phyloP scores from a whole-genome alignment of 805 yeast species.

The Pichia nanzhaoensis region DNA sequence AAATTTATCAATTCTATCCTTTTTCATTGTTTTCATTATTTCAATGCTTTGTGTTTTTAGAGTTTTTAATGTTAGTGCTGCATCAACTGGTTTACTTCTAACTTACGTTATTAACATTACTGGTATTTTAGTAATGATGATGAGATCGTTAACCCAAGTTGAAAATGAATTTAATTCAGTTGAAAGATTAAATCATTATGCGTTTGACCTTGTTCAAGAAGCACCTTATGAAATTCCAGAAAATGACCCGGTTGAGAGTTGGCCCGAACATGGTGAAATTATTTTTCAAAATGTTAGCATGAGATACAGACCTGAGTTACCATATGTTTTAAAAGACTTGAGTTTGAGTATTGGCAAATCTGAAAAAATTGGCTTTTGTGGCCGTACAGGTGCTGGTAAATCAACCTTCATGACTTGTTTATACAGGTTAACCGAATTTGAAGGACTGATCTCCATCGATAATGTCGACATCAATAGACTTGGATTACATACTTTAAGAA shows the following conservation, averaged over 20 bases:
- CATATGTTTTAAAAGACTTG: conserved; percentile 47
- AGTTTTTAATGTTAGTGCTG: conserved; percentile 48
- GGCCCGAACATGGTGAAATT: conserved; percentile 47
- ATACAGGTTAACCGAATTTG: conserved; percentile 48
- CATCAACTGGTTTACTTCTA: conserved; percentile 56
- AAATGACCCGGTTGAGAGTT: conserved; percentile 33
- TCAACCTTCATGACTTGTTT: conserved; percentile 57
- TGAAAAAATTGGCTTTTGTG: conserved; percentile 77
- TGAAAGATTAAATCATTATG: conserved; percentile 66
- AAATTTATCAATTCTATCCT: conserved; percentile 43
- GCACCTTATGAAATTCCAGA: conserved; percentile 47
- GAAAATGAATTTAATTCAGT: conserved; percentile 79
- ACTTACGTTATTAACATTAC: conserved; percentile 55
- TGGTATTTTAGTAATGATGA: conserved; percentile 45
- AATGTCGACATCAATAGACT: conserved; percentile 47
- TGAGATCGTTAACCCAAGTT: conserved; percentile 57
- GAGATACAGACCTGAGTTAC: conserved; percentile 56
- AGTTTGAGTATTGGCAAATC: conserved; percentile 39
- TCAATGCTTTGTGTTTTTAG: conserved; percentile 53
- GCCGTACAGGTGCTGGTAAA: conserved; percentile 87
- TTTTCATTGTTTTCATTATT: conserved; percentile 40
- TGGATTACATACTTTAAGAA: conserved; percentile 49
- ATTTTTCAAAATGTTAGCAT: conserved; percentile 42
- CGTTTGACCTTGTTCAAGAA: conserved; percentile 56
- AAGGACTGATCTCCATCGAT: conserved; percentile 49